Conservation (phyloP, 2,329 filamentous ascomycete genomes). For the Aspergillus amoenus region DNA sequence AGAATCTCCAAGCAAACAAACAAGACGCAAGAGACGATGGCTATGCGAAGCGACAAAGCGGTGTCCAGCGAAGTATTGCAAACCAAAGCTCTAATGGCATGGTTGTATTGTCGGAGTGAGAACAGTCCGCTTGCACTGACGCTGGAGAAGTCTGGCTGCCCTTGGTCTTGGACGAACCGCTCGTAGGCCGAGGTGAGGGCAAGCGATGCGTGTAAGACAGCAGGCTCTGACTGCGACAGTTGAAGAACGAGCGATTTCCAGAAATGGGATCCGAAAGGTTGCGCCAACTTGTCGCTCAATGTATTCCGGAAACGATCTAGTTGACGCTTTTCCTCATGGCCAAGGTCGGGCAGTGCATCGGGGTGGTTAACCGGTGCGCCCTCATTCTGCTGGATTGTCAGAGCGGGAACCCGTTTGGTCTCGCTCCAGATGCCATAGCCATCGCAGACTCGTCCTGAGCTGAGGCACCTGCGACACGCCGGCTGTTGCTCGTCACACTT, state of each 20-base stretch:
- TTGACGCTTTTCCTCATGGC: not conserved
- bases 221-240: not conserved
- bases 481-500: constrained; percentile 2
- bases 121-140: not conserved
- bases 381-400: too few species aligned
- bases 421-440: constrained; percentile 2
- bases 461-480: not conserved
- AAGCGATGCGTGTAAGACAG: not conserved
- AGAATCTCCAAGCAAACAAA: constrained; percentile 1
- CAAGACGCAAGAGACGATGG: not conserved
- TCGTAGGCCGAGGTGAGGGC: not conserved
- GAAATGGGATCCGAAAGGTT: not conserved
- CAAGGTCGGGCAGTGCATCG: not conserved
- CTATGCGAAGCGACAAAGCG: not conserved
- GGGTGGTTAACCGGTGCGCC: not conserved
- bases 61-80: not conserved
- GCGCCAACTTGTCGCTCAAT: not conserved
- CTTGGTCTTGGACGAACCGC: not conserved
- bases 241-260: not conserved
- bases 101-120: constrained; percentile 1
- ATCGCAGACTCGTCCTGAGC: not conserved
- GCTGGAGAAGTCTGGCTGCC: not conserved
- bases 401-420: not conserved
- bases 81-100: not conserved
- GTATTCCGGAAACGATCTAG: not conserved